Evolutionary conservation across 768 basidiomycete genomes (phyloP).

Genomic region (Boletus vinaceobasis): DNA sequence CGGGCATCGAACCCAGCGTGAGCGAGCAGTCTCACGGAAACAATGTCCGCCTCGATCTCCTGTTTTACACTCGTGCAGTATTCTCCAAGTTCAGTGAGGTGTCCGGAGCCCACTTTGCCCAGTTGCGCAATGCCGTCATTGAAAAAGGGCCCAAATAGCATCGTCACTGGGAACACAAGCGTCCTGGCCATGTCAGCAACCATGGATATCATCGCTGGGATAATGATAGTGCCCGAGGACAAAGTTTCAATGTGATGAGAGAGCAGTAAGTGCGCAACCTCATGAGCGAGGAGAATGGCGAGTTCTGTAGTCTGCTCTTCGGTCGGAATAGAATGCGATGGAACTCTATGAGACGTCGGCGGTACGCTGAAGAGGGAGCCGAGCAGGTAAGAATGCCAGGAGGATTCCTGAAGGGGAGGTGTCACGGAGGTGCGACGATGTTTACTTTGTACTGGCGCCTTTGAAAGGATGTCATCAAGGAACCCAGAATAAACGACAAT

Average conservation of each 20-base stretch:
- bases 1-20: constrained; percentile 90
- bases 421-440: constrained; percentile 26
- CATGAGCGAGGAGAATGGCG: constrained; percentile 89
- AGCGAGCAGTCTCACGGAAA: constrained; percentile 85
- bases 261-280: constrained; percentile 86
- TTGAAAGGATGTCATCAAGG: constrained; percentile 77
- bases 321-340: constrained; percentile 55
- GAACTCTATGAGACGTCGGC: constrained; percentile 27
- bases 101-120: constrained; percentile 72
- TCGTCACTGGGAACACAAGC: constrained; percentile 82
- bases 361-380: constrained; percentile 39
- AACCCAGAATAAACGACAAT: constrained; percentile 95
- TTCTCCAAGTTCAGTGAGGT: constrained; percentile 68
- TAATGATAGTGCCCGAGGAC: constrained; percentile 78
- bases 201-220: constrained; percentile 78
- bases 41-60: constrained; percentile 91
- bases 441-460: constrained; percentile 21
- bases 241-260: constrained; percentile 90
- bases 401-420: constrained; percentile 24
- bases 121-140: constrained; percentile 88
- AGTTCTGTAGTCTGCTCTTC: constrained; percentile 83
- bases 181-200: constrained; percentile 72
- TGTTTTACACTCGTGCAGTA: constrained; percentile 77
- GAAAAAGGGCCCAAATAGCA: constrained; percentile 91
- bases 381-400: constrained; percentile 50